Conservation (phyloP, 192 early-diverging fungal species). For the Blastocladiella britannica region DNA sequence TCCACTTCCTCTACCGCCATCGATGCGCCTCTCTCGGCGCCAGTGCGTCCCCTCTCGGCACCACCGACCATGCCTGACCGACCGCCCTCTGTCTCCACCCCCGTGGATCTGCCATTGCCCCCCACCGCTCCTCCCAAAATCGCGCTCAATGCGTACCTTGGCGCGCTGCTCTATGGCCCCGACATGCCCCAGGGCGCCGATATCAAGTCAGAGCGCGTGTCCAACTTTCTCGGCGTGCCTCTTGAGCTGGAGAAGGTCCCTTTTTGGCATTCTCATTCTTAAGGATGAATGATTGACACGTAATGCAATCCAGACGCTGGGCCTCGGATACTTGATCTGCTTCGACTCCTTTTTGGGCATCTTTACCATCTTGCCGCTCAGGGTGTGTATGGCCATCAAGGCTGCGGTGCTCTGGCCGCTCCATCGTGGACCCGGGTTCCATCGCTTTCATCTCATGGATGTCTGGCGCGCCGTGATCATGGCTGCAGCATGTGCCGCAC, state of each 20-base stretch:
- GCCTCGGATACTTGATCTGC: slow-evolving; percentile 77
- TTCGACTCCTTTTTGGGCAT: slow-evolving; percentile 87
- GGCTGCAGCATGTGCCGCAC: not conserved
- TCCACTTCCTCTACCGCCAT: too few species aligned
- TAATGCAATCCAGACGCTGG: slow-evolving; percentile 36
- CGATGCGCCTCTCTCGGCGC: too few species aligned
- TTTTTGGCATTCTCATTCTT: not conserved
- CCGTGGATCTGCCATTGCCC: too few species aligned
- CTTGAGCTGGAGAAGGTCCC: slow-evolving; percentile 67
- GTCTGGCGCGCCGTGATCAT: slow-evolving; percentile 8
- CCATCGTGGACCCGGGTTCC: slow-evolving; percentile 17
- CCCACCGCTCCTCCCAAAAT: too few species aligned
- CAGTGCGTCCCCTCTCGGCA: too few species aligned
- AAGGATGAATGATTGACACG: not conserved
- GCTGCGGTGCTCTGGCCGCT: slow-evolving; percentile 49
- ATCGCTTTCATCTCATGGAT: slow-evolving; percentile 11
- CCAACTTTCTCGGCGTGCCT: slow-evolving; percentile 73
- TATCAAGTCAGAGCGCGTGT: slow-evolving; percentile 64
- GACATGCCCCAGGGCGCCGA: slow-evolving; percentile 13
- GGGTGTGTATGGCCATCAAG: too few species aligned
- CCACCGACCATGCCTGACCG: too few species aligned
- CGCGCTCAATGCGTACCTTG: not conserved
- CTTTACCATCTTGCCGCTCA: slow-evolving; percentile 79
- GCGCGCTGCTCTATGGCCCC: not conserved
- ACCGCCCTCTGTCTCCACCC: too few species aligned